phyloP scores from a whole-genome alignment of 805 yeast genomes.

The Wickerhamiella kurtzmanii region DNA sequence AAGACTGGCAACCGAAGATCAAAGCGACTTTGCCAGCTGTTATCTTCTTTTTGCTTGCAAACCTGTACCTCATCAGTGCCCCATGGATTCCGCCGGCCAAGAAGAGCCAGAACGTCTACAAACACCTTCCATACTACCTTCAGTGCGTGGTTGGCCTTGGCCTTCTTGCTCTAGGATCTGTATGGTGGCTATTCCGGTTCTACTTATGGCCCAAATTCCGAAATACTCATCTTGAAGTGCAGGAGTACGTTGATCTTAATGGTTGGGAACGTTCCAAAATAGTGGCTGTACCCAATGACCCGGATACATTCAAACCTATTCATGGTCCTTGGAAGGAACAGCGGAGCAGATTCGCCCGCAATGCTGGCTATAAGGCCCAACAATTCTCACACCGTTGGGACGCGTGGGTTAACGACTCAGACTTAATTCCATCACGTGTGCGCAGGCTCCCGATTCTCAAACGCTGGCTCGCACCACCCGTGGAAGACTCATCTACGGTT shows the following conservation, averaged over 20 bases:
- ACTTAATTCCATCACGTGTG: neutral
- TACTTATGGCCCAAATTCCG: conserved; percentile 37
- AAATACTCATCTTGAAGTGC: conserved; percentile 16
- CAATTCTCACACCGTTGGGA: neutral
- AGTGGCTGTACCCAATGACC: neutral
- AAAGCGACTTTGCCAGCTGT: conserved; percentile 28
- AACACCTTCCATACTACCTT: conserved; percentile 58
- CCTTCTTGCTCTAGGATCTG: conserved; percentile 41
- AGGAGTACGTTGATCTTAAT: conserved; percentile 7
- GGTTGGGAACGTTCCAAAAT: conserved; percentile 9
- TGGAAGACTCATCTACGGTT: neutral
- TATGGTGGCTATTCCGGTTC: conserved; percentile 58
- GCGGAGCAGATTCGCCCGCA: neutral
- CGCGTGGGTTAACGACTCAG: neutral
- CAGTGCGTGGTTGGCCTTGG: conserved; percentile 79
- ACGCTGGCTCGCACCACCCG: neutral
- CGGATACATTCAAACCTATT: neutral
- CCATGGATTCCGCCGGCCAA: conserved; percentile 69
- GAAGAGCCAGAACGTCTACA: conserved; percentile 37
- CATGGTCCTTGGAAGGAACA: neutral
- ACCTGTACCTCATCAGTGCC: conserved; percentile 55
- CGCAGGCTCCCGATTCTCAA: neutral
- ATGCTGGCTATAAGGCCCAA: neutral
- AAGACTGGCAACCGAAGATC: conserved; percentile 59
- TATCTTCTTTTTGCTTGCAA: conserved; percentile 48